Evolutionary conservation across 2,329 filamentous ascomycete species (phyloP), one percentile per base, ranked within the genome.

Genomic region (Fusarium secorum): DNA sequence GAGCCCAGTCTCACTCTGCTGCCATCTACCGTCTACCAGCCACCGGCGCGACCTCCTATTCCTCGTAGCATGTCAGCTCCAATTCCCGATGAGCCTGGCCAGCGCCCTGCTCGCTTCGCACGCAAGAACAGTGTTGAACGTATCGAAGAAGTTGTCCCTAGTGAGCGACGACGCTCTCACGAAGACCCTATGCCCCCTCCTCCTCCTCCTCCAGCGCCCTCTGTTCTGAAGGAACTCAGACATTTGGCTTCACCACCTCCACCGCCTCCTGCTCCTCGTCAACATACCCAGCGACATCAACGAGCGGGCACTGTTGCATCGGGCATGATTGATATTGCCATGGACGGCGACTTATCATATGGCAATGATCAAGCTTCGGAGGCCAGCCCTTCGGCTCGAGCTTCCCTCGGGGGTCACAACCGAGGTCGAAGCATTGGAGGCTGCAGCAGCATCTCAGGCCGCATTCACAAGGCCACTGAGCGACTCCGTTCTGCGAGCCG

Each of bases 321-420:
- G 0, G 88, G 86, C 8, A 86, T 88, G 75, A 90, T 91, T 70
- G 89, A 91, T 77, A 89, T 91, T 66, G 88, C 91, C 53, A 89
- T 89, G 85, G 88, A 91, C 70, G 87, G 89, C 4, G 86, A 89
- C 10, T 84, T 87, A 22, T 76, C 72, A 17, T 70, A 73, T 7
- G 68, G 71, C 7, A 75, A 72, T 20, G 74, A 76, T 11, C 56
- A 46, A 28, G 51, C 64, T 24, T 58, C 54, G 18, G 62, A 68
- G 22, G 72, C 76, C 24, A 72, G 75, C 53, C 80, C 17, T 69
- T 76, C 17, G 17, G 67, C 51, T 14, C 80, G 80, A 13, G 77
- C 79, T 4, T 82, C 81, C 3, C 85, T 83, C 8, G 84, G 82
- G 64, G 82, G 83, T 22, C 88, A 90, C 75, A 84, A 78, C 71